Evolutionary conservation across 2,329 filamentous ascomycete genomes (phyloP).

Genomic region (Alternaria brassicae): DNA sequence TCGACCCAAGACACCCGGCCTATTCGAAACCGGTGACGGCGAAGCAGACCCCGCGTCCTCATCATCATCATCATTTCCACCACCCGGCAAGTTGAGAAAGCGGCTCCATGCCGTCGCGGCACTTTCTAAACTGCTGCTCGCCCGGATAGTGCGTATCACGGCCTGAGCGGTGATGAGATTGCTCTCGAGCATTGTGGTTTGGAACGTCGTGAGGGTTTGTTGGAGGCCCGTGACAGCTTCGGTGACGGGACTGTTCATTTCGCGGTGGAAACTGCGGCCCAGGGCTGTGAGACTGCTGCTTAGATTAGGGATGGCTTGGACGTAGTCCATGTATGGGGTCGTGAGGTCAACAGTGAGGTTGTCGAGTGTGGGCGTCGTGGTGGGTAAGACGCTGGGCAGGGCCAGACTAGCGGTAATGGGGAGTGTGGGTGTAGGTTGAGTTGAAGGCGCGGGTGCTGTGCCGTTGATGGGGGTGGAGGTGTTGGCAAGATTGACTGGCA

Average conservation of each 20-base stretch:
- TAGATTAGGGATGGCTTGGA: slow-evolving; percentile 37
- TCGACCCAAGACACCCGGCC: neutral
- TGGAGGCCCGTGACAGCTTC: slow-evolving; percentile 41
- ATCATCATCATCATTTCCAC: neutral
- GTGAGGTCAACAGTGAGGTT: slow-evolving; percentile 30
- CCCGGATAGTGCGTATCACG: slow-evolving; percentile 47
- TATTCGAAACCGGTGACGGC: neutral
- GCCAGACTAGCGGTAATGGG: slow-evolving; percentile 26
- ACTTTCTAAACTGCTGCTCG: slow-evolving; percentile 40
- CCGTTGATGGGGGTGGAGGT: slow-evolving; percentile 12
- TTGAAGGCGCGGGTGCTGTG: slow-evolving; percentile 8
- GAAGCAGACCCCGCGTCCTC: neutral
- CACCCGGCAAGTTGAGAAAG: slow-evolving; percentile 42
- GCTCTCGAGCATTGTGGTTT: slow-evolving; percentile 36
- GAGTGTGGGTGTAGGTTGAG: slow-evolving; percentile 19
- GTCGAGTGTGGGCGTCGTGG: slow-evolving; percentile 18
- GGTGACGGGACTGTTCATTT: slow-evolving; percentile 47
- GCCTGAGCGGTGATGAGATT: slow-evolving; percentile 34
- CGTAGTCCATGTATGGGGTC: slow-evolving; percentile 40
- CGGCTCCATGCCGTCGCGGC: slow-evolving; percentile 43
- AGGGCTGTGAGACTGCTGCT: slow-evolving; percentile 39
- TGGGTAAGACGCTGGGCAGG: slow-evolving; percentile 20
- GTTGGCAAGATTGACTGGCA: slow-evolving; percentile 9
- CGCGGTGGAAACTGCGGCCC: slow-evolving; percentile 47
- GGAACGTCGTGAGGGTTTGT: slow-evolving; percentile 39